Base-by-base conservation (phyloP, 1,139 yeast species). In the Candida dubliniensis region DNA sequence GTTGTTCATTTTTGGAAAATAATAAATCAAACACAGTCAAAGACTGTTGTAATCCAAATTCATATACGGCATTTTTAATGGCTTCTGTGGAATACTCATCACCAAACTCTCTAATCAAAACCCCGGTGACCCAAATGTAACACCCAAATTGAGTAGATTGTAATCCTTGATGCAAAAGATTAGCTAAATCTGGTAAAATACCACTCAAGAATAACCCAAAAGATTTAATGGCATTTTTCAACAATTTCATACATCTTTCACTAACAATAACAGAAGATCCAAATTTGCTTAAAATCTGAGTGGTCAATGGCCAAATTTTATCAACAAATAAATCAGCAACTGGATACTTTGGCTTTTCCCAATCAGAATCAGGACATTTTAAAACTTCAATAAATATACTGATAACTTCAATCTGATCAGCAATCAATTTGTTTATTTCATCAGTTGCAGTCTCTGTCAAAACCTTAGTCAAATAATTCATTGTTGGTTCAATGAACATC, bases 61-160 rank as follows among this genome's bases (percentile, higher is more conserved):
- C 61, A 66, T 73, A 73, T 35, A 79, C 71, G 27, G 76, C 64
- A 40, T 66, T 64, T 50, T 72, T 65, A 44, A 72, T 57, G 27
- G 60, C 66, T 6, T 59, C 58, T 36, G 75, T 63, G 46, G 70
- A 71, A 23, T 48, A 51, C 45, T 80, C 87, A 58, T 82, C 88
- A 26, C 87, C 85, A 63, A 78, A 90, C 50, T 87, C 95, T 48
- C 89, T 79, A 43, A 91, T 80, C 27, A 89, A 69, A 4, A 87
- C 77, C 4, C 96, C 97, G 2, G 96, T 84, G 13, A 88, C 95
- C 95, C 96, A 91, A 47, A 91, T 68, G 59, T 85, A 91, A 61
- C 96, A 87, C 2, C 97, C 97, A 57, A 69, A 80, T 36, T 82
- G 79, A 30, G 84, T 84, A 38, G 69, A 66, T 40, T 81, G 75